Evolutionary conservation across 2,329 filamentous ascomycete species (phyloP).

Genomic region (Talaromyces sp.): DNA sequence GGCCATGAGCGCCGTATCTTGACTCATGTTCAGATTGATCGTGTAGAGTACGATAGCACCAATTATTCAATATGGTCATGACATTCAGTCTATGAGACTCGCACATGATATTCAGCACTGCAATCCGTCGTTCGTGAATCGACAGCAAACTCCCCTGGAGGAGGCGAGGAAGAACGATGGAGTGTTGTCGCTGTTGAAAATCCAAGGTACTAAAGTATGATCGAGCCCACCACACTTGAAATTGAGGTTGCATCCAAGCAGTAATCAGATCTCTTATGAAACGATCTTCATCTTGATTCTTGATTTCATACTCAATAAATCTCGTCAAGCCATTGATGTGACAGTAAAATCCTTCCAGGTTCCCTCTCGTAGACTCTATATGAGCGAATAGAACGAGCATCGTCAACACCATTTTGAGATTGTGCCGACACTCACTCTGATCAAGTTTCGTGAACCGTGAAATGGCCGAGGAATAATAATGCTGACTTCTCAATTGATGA

Average conservation of each 20-base stretch:
- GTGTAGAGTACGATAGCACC: background rate
- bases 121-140: background rate
- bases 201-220: slow-evolving; percentile 25
- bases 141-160: background rate
- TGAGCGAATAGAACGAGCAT: background rate
- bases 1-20: background rate
- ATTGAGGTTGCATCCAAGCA: slow-evolving; percentile 25
- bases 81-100: background rate
- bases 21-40: background rate
- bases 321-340: background rate
- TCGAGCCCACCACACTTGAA: slow-evolving; percentile 28
- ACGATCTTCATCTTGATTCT: background rate
- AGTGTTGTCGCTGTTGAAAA: slow-evolving; percentile 20
- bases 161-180: background rate
- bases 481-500: background rate
- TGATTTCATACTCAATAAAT: background rate
- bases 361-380: background rate
- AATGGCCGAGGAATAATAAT: background rate
- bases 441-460: background rate
- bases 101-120: background rate
- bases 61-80: background rate
- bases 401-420: background rate
- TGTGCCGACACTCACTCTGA: background rate
- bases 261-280: slow-evolving; percentile 20
- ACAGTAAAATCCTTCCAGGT: background rate